phyloP scores from a whole-genome alignment of 139 green algal genomes.

The Picochlorum sp. region DNA sequence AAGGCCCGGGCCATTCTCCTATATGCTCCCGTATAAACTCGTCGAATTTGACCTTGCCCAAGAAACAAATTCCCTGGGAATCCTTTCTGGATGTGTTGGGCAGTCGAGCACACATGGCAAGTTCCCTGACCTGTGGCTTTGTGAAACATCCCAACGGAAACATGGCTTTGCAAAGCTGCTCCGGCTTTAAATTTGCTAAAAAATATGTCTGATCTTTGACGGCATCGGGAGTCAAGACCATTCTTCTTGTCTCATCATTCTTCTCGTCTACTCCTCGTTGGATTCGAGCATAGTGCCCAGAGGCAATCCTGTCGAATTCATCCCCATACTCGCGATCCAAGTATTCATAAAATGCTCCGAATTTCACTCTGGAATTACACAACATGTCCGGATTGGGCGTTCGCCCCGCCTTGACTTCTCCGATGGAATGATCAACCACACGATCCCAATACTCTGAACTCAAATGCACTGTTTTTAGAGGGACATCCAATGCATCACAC shows the following conservation, averaged over 20 bases:
- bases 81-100: slow-evolving; percentile 83
- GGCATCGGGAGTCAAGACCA: slow-evolving; percentile 57
- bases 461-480: slow-evolving; percentile 72
- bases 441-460: slow-evolving; percentile 82
- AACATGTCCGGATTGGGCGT: slow-evolving; percentile 98
- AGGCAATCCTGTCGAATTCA: slow-evolving; percentile 63
- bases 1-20: slow-evolving; percentile 62
- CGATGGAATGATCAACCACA: slow-evolving; percentile 76
- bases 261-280: background rate
- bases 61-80: slow-evolving; percentile 98
- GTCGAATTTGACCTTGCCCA: slow-evolving; percentile 89
- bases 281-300: slow-evolving; percentile 68
- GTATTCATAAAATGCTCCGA: slow-evolving; percentile 85
- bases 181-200: slow-evolving; percentile 57
- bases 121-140: slow-evolving; percentile 67
- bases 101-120: slow-evolving; percentile 66
- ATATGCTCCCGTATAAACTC: slow-evolving; percentile 92
- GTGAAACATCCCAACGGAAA: slow-evolving; percentile 87
- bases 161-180: slow-evolving; percentile 70
- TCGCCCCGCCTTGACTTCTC: slow-evolving; percentile 71
- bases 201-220: slow-evolving; percentile 96
- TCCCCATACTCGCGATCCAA: slow-evolving; percentile 36
- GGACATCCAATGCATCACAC: slow-evolving; percentile 38
- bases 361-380: slow-evolving; percentile 91
- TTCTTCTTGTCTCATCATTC: slow-evolving; percentile 1